Conservation (phyloP, 257 asterid genomes). For the Perilla frutescens region DNA sequence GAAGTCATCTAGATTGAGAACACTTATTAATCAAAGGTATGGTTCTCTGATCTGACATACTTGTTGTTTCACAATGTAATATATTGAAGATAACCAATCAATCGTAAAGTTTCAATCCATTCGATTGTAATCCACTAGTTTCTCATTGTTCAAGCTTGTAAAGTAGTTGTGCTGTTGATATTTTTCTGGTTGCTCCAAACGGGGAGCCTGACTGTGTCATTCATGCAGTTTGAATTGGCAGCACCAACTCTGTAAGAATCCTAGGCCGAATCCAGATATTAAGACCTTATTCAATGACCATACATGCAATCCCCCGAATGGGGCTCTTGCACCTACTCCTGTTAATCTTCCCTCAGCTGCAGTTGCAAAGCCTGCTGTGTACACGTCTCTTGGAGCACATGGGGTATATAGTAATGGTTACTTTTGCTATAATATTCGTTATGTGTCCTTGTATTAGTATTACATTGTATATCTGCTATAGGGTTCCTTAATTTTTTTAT, state of each 20-base stretch:
- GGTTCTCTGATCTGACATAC: conserved; percentile 17
- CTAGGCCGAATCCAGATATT: conserved; percentile 95
- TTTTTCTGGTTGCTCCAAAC: conserved; percentile 9
- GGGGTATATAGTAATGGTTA: conserved; percentile 64
- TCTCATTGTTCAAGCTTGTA: not conserved
- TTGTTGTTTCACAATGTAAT: not conserved
- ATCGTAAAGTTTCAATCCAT: not conserved
- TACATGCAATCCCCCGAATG: conserved; percentile 82
- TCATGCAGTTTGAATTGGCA: conserved; percentile 93
- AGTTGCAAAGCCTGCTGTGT: conserved; percentile 77
- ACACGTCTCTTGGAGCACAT: conserved; percentile 85
- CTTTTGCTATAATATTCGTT: conserved; percentile 1
- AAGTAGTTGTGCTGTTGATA: conserved; percentile 4
- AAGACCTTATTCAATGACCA: conserved; percentile 92
- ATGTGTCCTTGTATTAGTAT: conserved; percentile 9
- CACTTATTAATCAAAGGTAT: conserved; percentile 95
- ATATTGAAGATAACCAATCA: conserved; percentile 1
- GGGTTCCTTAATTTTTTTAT: not conserved
- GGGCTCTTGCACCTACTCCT: conserved; percentile 79
- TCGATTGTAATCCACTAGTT: not conserved
- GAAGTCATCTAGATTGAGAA: conserved; percentile 91
- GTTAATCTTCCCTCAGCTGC: conserved; percentile 80
- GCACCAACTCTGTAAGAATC: conserved; percentile 97
- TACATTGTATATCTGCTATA: conserved; percentile 3
- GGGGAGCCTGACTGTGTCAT: conserved; percentile 24